Base-by-base conservation (phyloP, 2,329 filamentous ascomycete species). In the Neoscytalidium dimidiatum region DNA sequence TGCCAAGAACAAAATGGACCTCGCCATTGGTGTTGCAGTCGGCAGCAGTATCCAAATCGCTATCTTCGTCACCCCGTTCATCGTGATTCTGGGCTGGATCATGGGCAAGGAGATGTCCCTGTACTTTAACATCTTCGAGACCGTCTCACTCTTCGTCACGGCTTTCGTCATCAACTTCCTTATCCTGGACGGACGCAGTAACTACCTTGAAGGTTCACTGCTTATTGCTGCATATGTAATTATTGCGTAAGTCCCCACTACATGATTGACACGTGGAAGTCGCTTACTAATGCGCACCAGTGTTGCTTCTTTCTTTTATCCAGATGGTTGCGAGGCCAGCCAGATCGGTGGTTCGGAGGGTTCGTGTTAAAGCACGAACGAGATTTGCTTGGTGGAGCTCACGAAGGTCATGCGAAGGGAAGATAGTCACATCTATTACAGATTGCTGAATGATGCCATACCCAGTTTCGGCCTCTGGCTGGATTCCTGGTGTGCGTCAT, bases 111-210 rank as follows among this genome's bases (percentile, higher is more conserved):
- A 87, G 1, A 94, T 94, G 85, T 84, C 82, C 48, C 73, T 87
- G 11, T 87, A 86, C 76, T 87, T 87, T 71, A 86, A 85, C 66
- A 77, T 87, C 19, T 87, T 87, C 68, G 85, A 87, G 73, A 87
- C 85, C 1, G 80, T 93, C 23, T 89, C 91, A 44, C 81, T 96
- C 44, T 96, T 96, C 70, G 91, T 95, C 13, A 88, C 92, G 1
- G 91, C 92, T 0, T 86, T 96, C 46, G 84, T 96, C 35, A 91
- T 94, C 65, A 96, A 96, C 74, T 96, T 96, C 74, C 79, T 96
- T 48, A 92, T 96, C 56, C 84, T 89, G 21, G 92, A 96, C 71
- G 92, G 92, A 31, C 87, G 92, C 75, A 93, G 89, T 67, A 92
- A 94, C 71, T 95, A 92, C 81, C 83, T 94, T 0, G 92, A 95